Evolutionary conservation across 2,329 filamentous ascomycete species (phyloP).

Genomic region (Grosmannia serpens): DNA sequence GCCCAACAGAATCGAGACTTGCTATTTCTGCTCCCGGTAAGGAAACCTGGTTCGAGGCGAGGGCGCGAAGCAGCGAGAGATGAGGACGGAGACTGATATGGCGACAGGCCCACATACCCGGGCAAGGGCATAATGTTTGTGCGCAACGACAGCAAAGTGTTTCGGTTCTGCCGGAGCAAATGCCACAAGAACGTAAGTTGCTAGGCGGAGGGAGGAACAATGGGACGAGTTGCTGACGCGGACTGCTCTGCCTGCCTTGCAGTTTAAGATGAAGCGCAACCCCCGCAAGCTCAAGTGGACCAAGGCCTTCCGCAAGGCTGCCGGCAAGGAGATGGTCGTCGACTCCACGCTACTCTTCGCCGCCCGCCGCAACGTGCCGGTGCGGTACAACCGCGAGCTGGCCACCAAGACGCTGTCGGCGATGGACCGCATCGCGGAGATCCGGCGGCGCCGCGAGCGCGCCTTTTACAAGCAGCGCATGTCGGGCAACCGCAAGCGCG

Average conservation of each 20-base stretch:
- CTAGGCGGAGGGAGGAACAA: not conserved
- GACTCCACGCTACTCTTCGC: slow-evolving; percentile 90
- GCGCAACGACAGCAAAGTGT: slow-evolving; percentile 38
- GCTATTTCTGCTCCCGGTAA: slow-evolving; percentile 58
- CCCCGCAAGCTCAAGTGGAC: slow-evolving; percentile 96
- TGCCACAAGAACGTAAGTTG: slow-evolving; percentile 45
- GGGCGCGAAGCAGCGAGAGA: slow-evolving; percentile 21
- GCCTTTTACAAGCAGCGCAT: slow-evolving; percentile 92
- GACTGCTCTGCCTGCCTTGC: not conserved
- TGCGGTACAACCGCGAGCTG: slow-evolving; percentile 91
- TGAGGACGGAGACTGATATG: slow-evolving; percentile 35
- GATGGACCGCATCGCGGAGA: slow-evolving; percentile 84
- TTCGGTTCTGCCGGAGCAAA: slow-evolving; percentile 49
- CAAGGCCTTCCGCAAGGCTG: slow-evolving; percentile 76
- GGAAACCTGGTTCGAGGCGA: not conserved
- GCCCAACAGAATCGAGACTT: slow-evolving; percentile 44
- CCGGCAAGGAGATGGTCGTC: slow-evolving; percentile 82
- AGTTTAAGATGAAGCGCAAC: slow-evolving; percentile 98
- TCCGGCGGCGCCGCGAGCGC: slow-evolving; percentile 70
- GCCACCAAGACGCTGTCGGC: slow-evolving; percentile 78
- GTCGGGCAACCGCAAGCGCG: slow-evolving; percentile 76
- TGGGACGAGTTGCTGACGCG: not conserved
- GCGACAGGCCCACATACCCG: slow-evolving; percentile 33
- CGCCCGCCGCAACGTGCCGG: slow-evolving; percentile 83
- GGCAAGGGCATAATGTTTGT: slow-evolving; percentile 45